Base-by-base conservation (phyloP, 345 rosid genomes). In the Linum lewisii region DNA sequence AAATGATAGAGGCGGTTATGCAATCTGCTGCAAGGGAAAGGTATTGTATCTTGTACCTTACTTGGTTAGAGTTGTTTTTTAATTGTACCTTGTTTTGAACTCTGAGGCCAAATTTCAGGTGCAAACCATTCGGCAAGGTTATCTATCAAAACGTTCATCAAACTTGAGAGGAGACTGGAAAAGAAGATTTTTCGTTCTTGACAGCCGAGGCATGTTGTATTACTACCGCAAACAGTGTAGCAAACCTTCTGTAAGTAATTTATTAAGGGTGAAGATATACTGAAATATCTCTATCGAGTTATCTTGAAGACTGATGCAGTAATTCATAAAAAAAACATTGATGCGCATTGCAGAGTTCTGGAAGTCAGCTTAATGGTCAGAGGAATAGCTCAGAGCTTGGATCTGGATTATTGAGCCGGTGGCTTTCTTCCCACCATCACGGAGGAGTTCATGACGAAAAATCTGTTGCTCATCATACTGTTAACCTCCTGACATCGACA, bases 161-260 rank as follows among this genome's bases (percentile, higher is more conserved):
- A 86, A 84, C 72, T 65, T 86, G 75, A 82, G 94, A 67, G 90
- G 82, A 61, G 85, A 83, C 58, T 86, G 94, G 90, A 86, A 86
- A 69, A 80, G 94, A 74, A 80, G 94, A 62, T 86, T 75, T 73
- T 86, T 86, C 76, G 82, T 86, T 53, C 90, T 86, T 61, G 94
- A 86, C 69, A 86, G 85, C 69, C 81, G 87, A 55, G 94, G 94
- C 68, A 77, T 84, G 86, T 72, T 86, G 62, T 86, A 86, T 61
- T 86, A 86, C 69, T 84, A 86, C 69, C 95, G 95, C n/a, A 86
- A 82, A 70, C 83, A 81, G 44, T 78, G 78, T 76, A 63, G 71
- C 60, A 78, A 81, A 83, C 60, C 79, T 71, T 71, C 84, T 38
- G 91, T 81, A 79, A 84, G 90, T 72, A 49, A 16, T 42, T 42